These are phyloP conservation scores for Termitomyces eurrhizus DNA, from an alignment of 768 basidiomycete genomes.

Conservation along the genomic window DNA sequence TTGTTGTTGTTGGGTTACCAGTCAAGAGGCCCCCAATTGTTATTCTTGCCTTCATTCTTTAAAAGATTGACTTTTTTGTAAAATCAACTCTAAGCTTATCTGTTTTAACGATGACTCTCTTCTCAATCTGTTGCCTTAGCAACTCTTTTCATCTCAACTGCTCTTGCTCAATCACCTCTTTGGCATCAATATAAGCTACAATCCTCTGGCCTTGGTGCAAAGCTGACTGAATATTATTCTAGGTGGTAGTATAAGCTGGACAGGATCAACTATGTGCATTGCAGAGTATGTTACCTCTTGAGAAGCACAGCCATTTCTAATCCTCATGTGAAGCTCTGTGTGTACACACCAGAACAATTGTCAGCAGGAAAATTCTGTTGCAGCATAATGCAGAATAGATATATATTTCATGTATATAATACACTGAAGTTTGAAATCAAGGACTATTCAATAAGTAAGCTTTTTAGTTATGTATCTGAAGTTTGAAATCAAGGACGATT, in stretches of 20 bases:
- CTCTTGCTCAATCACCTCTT: slow-evolving; percentile 14
- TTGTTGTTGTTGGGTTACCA: no score
- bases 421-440: no score
- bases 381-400: no score
- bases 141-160: slow-evolving; percentile 3
- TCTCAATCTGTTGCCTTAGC: slow-evolving; percentile 7
- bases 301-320: not conserved
- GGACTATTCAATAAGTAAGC: no score
- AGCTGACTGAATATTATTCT: not conserved
- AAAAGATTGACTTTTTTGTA: not conserved
- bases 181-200: slow-evolving; percentile 17
- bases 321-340: slow-evolving; percentile 8
- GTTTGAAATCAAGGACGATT: no score
- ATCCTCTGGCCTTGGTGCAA: not conserved
- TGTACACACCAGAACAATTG: slow-evolving; percentile 27
- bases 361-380: slow-evolving; percentile 18
- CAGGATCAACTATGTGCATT: slow-evolving; percentile 39
- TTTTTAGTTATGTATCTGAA: no score
- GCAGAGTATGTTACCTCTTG: slow-evolving; percentile 24
- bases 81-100: not conserved
- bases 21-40: no score
- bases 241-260: slow-evolving; percentile 30
- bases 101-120: not conserved
- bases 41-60: not conserved
- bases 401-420: no score